Percentiles rank a stretch among this genome's conserved stretches.
phyloP scores from a whole-genome alignment of 805 yeast genomes.

The Wickerhamomyces canadensis region DNA sequence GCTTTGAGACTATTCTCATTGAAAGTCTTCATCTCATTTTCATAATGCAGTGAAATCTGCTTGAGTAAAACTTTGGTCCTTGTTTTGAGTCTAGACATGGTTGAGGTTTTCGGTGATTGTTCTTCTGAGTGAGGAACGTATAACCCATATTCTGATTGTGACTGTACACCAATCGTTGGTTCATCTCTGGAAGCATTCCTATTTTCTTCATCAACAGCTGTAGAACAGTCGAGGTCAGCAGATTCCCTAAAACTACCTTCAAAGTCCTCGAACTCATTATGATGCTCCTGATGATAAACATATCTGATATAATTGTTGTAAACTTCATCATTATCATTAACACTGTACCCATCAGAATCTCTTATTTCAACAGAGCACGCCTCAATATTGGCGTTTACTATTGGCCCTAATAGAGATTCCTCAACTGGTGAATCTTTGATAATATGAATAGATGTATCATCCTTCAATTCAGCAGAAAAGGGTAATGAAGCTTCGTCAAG shows the following conservation, averaged over 20 bases:
- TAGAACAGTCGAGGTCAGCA: not conserved
- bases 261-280: not conserved
- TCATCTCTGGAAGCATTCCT: not conserved
- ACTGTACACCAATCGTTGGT: not conserved
- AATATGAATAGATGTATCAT: conserved; percentile 2
- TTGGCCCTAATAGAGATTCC: not conserved
- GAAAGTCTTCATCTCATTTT: conserved; percentile 5
- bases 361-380: too few relatives aligned
- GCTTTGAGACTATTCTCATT: conserved; percentile 5
- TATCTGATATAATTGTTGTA: conserved; percentile 11
- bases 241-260: not conserved
- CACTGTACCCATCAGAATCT: too few relatives aligned
- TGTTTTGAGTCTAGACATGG: conserved; percentile 6
- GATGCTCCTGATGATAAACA: not conserved
- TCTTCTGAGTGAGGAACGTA: not conserved
- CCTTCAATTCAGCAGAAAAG: not conserved
- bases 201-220: not conserved
- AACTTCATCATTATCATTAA: conserved; percentile 6
- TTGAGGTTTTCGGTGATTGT: conserved; percentile 1
- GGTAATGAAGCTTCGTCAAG: not conserved
- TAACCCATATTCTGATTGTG: not conserved
- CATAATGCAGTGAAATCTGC: conserved; percentile 5
- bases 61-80: conserved; percentile 5
- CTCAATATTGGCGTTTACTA: not conserved
- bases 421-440: conserved; percentile 3